Percentiles rank a stretch among this genome's conserved stretches.
Evolutionary conservation across 2,329 filamentous ascomycete species (phyloP).

Genomic region (Colletotrichum karsti): DNA sequence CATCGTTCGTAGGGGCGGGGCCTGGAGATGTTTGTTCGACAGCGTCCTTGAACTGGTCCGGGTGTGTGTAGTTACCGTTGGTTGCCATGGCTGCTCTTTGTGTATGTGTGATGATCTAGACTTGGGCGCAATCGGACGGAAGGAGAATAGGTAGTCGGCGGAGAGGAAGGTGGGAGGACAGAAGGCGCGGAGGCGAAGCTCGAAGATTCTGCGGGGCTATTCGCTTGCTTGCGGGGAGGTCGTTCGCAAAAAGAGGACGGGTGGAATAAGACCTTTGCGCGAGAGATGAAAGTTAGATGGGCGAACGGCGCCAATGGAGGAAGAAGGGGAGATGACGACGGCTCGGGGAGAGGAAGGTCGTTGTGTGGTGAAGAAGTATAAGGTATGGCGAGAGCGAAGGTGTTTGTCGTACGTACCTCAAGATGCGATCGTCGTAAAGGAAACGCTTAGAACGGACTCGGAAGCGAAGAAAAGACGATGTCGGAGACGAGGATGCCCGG

Average conservation of each 20-base stretch:
- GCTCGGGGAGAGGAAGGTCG: not conserved
- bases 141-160: constrained; percentile 4
- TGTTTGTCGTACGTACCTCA: constrained; percentile 14
- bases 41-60: constrained; percentile 50
- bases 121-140: constrained; percentile 21
- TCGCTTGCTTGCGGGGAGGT: constrained; percentile 12
- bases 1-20: constrained; percentile 43
- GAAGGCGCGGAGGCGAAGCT: constrained; percentile 13
- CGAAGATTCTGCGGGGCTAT: constrained; percentile 21
- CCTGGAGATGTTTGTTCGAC: constrained; percentile 48
- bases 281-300: constrained; percentile 10
- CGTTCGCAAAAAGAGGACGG: constrained; percentile 2
- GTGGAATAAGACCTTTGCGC: not conserved
- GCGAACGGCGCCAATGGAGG: constrained; percentile 1
- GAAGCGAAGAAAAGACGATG: constrained; percentile 11
- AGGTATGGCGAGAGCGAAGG: not conserved
- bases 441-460: constrained; percentile 20
- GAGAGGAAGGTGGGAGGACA: not conserved
- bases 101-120: constrained; percentile 4
- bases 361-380: not conserved
- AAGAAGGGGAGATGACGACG: not conserved
- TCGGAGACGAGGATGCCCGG: constrained; percentile 9
- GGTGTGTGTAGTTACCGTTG: constrained; percentile 61
- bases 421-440: constrained; percentile 12
- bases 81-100: constrained; percentile 57